Evolutionary conservation across 352 stramenopile genomes (phyloP), one percentile per base, ranked within the genome.

Genomic region (Phytopythium chamaehyphon): DNA sequence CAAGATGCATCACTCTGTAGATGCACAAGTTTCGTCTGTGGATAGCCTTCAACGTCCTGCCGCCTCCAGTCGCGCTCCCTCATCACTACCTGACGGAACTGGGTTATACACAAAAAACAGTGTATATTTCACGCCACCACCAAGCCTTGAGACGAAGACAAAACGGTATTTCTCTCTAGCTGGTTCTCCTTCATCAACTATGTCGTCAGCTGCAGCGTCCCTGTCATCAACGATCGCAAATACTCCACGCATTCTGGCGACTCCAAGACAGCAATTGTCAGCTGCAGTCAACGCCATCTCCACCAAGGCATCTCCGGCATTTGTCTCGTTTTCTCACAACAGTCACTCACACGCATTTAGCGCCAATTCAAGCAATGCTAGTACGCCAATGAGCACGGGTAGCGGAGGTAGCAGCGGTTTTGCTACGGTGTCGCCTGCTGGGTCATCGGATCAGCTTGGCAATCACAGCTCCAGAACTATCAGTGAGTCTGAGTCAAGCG

Each of bases 221-320:
- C 63, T 90, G 10, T 85, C 74, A 16, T 87, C 76, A 0, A 91
- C 83, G 19, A 76, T 93, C 43, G 73, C 77, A 2, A 90, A 75
- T 47, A 92, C 79, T 1, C 81, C 81, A 6, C 79, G 79, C 28
- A 63, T 92, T 18, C 45, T 93, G 21, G 56, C 80, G 4, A 87
- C 80, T 11, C 84, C 82, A 21, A 69, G 80, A 0, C 84, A 90
- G 54, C 80, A 90, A 49, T 72, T 91, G 38, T 88, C 82, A 0
- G 82, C 84, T 3, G 83, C 83, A 6, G 75, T 93, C 43, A 91
- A 66, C 52, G 78, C 76, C 7, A 83, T 90, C 15, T 90, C 80
- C 16, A 87, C 79, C 0, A 92, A 89, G 51, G 74, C 78, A 1
- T 76, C 81, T 0, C 81, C 81, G 15, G 60, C 76, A n/a, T 88